Evolutionary conservation across 495 filamentous ascomycete species (phyloP), one percentile per base, ranked within the genome.

Genomic region (Penicillium psychrofluorescens): DNA sequence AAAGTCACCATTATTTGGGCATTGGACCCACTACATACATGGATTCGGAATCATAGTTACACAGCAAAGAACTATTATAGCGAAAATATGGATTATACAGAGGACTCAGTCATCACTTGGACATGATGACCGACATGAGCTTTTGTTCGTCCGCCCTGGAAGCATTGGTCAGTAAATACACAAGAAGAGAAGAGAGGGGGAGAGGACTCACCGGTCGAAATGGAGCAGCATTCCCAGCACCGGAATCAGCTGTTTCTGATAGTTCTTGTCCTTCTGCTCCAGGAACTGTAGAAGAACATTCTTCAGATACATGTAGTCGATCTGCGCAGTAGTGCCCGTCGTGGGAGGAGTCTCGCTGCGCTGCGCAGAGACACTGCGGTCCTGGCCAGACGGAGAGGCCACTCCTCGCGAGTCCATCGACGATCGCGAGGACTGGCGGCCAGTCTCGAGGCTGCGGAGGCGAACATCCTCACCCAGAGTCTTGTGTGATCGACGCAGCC

Each of bases 251-350:
- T 95, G 90, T 58, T 83, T 79, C 61, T 95, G 85, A 46, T 89
- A 78, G 60, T 80, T 88, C 68, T 90, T 95, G 55, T 98, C 92
- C 68, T 82, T 88, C 59, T 92, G 86, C 71, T 96, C 90, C 58
- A 98, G 62, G 54, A 98, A 96, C 63, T 96, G 91, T 35, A 97
- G 66, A 16, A 98, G 74, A 32, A 98, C 88, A 29, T 94, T 96
- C 72, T 97, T 97, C 46, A 98, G 61, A 59, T 98, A 98, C 55
- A 88, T 80, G 48, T 83, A 84, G 61, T 98, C 86, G 41, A 83
- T 74, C 35, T 64, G 50, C 1, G 55, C 51, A 7, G 36, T 45
- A 32, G 28, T 51, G 4, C 51, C 54, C 15, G 48, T 49, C 12
- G 54, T 65, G 30, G 61, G 62, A 4, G 69, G 61, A 0, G 66